These are phyloP conservation scores for Botrytis tulipae DNA, from an alignment of 2,329 filamentous ascomycete genomes.

Conservation along the genomic window DNA sequence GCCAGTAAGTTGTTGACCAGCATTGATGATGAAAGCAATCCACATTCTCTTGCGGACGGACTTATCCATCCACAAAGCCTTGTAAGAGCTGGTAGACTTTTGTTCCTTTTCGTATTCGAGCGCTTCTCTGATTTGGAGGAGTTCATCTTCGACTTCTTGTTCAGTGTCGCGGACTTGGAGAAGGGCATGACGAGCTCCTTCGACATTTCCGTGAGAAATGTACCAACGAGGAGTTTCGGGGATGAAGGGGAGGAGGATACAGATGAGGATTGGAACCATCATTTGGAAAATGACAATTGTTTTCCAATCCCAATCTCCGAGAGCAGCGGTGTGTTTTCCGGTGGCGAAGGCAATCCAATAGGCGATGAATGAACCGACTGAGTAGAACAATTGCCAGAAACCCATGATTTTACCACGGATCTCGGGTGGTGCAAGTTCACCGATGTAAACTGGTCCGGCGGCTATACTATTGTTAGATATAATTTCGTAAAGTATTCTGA, in stretches of 20 bases:
- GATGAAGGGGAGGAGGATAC: slow-evolving; percentile 61
- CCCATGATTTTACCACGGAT: slow-evolving; percentile 68
- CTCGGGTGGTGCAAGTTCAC: slow-evolving; percentile 62
- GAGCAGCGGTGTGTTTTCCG: slow-evolving; percentile 25
- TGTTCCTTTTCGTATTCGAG: slow-evolving; percentile 71
- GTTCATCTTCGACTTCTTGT: slow-evolving; percentile 59
- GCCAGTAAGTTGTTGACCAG: slow-evolving; percentile 46
- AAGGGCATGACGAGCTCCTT: slow-evolving; percentile 46
- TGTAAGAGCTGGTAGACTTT: slow-evolving; percentile 57
- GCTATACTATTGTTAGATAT: slow-evolving; percentile 3
- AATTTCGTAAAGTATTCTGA: background rate
- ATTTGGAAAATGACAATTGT: slow-evolving; percentile 73
- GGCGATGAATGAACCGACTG: slow-evolving; percentile 47
- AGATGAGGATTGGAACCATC: slow-evolving; percentile 62
- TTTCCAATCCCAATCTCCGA: slow-evolving; percentile 70
- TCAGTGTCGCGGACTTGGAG: slow-evolving; percentile 60
- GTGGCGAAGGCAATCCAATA: slow-evolving; percentile 34
- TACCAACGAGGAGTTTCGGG: slow-evolving; percentile 69
- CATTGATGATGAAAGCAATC: slow-evolving; percentile 65
- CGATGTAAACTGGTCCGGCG: slow-evolving; percentile 65
- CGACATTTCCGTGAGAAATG: slow-evolving; percentile 57
- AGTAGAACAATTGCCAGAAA: slow-evolving; percentile 69
- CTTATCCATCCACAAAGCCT: slow-evolving; percentile 67
- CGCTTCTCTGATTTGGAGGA: slow-evolving; percentile 63
- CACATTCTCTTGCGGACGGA: slow-evolving; percentile 65